phyloP scores from a whole-genome alignment of 2,329 filamentous ascomycete genomes.

The Ilyonectria destructans region DNA sequence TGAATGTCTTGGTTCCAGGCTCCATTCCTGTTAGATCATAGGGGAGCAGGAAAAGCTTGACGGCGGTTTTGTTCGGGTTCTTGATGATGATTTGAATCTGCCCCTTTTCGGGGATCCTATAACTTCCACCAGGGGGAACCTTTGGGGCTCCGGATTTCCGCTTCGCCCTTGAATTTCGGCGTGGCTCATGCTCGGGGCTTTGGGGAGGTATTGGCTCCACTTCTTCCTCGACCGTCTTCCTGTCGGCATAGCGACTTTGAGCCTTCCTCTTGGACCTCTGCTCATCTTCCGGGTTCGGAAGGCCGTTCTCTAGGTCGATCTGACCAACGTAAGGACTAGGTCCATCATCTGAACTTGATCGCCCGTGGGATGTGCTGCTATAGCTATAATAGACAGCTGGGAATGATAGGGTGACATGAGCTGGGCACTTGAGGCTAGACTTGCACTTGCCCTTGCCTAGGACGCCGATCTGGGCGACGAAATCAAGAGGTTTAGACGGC shows the following conservation, averaged over 20 bases:
- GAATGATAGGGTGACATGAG: constrained; percentile 92
- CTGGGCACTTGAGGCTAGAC: constrained; percentile 85
- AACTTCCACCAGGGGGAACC: constrained; percentile 88
- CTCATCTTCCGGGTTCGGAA: constrained; percentile 70
- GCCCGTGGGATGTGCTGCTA: constrained; percentile 75
- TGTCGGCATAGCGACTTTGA: constrained; percentile 62
- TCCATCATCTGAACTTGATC: constrained; percentile 81
- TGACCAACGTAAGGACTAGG: constrained; percentile 97
- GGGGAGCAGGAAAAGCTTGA: constrained; percentile 94
- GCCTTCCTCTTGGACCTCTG: constrained; percentile 65
- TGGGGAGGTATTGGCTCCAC: constrained; percentile 43
- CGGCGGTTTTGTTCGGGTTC: constrained; percentile 97
- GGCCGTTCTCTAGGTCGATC: constrained; percentile 89
- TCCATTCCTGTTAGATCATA: constrained; percentile 96
- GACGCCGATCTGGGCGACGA: constrained; percentile 95
- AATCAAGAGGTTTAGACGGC: constrained; percentile 92
- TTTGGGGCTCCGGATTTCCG: constrained; percentile 67
- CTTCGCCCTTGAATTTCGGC: constrained; percentile 60
- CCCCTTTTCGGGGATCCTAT: constrained; percentile 93
- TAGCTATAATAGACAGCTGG: constrained; percentile 98
- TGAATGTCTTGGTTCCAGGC: constrained; percentile 93
- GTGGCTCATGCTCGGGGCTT: constrained; percentile 38
- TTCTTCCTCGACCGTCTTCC: constrained; percentile 49
- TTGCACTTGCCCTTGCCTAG: constrained; percentile 93
- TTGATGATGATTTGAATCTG: constrained; percentile 98